Conservation (phyloP, 106 monocot genomes). For the Vanilla planifolia region DNA sequence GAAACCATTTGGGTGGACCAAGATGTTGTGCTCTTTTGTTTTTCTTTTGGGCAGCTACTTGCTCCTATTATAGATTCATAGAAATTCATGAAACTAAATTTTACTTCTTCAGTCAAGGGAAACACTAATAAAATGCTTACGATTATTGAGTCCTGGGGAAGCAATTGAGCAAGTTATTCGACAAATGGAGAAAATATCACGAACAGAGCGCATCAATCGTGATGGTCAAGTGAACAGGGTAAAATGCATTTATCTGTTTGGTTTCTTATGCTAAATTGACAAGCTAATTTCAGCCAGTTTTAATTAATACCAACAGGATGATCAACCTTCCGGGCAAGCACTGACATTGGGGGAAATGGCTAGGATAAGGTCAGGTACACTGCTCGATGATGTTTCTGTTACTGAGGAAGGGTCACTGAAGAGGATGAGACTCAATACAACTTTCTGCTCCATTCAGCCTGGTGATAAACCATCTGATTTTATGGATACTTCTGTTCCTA, state of each 20-base stretch:
- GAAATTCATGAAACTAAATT: not conserved
- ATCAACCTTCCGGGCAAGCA: constrained; percentile 16
- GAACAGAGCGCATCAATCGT: constrained; percentile 49
- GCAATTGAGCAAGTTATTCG: constrained; percentile 71
- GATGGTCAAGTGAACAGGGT: constrained; percentile 63
- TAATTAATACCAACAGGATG: constrained; percentile 53
- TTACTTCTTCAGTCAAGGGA: constrained; percentile 67
- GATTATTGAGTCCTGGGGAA: constrained; percentile 67
- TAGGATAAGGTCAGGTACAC: constrained; percentile 17
- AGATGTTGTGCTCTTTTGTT: too few species aligned
- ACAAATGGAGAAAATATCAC: constrained; percentile 78
- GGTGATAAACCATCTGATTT: constrained; percentile 10
- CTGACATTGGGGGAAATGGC: constrained; percentile 21
- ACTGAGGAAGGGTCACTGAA: constrained; percentile 47
- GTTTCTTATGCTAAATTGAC: not conserved
- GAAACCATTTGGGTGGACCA: too few species aligned
- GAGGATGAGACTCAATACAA: constrained; percentile 23
- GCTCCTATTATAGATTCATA: not conserved
- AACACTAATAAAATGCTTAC: constrained; percentile 48
- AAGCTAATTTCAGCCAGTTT: not conserved
- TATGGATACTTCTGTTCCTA: constrained; percentile 25
- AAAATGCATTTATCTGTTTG: not conserved
- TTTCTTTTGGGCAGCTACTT: too few species aligned
- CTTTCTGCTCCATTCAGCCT: constrained; percentile 18
- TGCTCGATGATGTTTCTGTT: constrained; percentile 20